Percentiles rank a stretch among this genome's conserved stretches.
Conservation (phyloP, 345 rosid genomes). For the Leavenworthia alabamica region DNA sequence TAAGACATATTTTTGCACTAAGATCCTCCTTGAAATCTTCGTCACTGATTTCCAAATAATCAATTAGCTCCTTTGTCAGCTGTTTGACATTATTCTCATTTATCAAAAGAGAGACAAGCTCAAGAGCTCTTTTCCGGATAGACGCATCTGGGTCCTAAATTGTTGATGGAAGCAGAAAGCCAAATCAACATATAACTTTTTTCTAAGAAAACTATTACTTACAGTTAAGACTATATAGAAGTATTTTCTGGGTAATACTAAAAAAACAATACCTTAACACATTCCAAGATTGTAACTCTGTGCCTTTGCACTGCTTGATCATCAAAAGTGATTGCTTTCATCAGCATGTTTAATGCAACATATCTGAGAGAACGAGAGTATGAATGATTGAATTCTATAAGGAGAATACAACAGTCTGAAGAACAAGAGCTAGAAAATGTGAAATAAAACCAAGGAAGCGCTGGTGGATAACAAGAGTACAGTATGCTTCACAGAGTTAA, state of each 20-base stretch:
- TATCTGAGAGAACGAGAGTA: slow-evolving; percentile 44
- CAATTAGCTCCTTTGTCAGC: slow-evolving; percentile 84
- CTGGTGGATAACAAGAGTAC: slow-evolving; percentile 3
- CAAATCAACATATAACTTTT: slow-evolving; percentile 16
- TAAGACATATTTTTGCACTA: slow-evolving; percentile 93
- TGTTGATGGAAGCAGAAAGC: slow-evolving; percentile 27
- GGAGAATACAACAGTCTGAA: slow-evolving; percentile 56
- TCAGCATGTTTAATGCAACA: slow-evolving; percentile 96
- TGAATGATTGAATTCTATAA: slow-evolving; percentile 10
- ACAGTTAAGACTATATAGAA: neutral
- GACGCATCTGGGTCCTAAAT: slow-evolving; percentile 98
- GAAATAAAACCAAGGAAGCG: slow-evolving; percentile 1
- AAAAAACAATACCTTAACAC: slow-evolving; percentile 74
- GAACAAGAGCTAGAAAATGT: slow-evolving; percentile 4
- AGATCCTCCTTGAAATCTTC: slow-evolving; percentile 97
- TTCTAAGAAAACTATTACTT: neutral
- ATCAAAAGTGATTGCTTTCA: slow-evolving; percentile 84
- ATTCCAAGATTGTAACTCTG: slow-evolving; percentile 90
- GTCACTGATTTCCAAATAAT: slow-evolving; percentile 92
- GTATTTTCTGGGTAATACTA: slow-evolving; percentile 1
- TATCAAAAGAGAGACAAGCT: slow-evolving; percentile 75
- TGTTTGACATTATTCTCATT: slow-evolving; percentile 91
- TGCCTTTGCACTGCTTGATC: slow-evolving; percentile 97
- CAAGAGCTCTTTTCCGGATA: slow-evolving; percentile 93
- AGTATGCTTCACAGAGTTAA: too few species aligned